Evolutionary conservation across 1,284 basidiomycete genomes (phyloP), one percentile per base, ranked within the genome.

Genomic region (Cryptococcus sp.): DNA sequence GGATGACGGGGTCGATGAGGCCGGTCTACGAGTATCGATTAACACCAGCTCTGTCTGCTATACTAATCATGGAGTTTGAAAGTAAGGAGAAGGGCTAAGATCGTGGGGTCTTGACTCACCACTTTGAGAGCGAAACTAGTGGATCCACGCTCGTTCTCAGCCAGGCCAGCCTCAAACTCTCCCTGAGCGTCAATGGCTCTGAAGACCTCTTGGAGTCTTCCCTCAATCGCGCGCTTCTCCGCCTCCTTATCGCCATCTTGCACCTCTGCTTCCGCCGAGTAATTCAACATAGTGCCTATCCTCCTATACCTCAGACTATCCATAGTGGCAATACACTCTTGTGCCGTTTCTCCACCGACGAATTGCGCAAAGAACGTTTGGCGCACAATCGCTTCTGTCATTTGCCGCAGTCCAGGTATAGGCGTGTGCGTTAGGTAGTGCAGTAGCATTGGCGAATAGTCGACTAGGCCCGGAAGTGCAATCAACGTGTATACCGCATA

Each of bases 51-150:
- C 40, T 23, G 8, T 25, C 44, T 11, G 26, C 23, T 6, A 39
- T 23, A 45, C 20, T 48, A n/a, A n/a, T 17, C 37, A 10, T 5
- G 20, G 17, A 38, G 19, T n/a, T 43, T 11, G 25, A 37, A 23
- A 51, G 16, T 44, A 20, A 13, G 19, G 22, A 17, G 46, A n/a
- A 1, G 23, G 16, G 57, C 17, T 52, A 55, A 29, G 25, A n/a
- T 46, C 23, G 20, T 4, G 19, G 3, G 41, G 11, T 17, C 15
- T 15, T 16, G 19, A 76, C 85, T 61, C 66, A 87, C 89, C 59
- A 91, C 78, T 76, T 93, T 93, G 41, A 93, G 76, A 0, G 91
- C 89, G 40, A 93, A 87, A 84, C 87, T 89, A 0, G 89, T 91
- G 61, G 83, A 82, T 25, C 89, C 75, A 19, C 72, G 58, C 37